These are phyloP conservation scores for Alternaria dauci DNA, from an alignment of 2,329 filamentous ascomycete species.

Conservation along the genomic window DNA sequence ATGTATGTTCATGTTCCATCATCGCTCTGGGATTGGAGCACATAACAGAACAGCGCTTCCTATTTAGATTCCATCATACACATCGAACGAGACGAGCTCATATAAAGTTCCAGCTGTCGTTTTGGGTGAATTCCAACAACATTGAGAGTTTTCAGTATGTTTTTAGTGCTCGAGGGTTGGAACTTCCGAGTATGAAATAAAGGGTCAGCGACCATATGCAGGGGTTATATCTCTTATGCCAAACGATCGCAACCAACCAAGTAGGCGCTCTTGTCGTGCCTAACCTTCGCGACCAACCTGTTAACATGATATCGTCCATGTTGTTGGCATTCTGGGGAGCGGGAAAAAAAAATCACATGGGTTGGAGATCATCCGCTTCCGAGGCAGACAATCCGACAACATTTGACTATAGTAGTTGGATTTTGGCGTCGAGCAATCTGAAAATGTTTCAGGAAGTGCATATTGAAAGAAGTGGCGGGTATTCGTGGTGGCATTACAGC, in stretches of 20 bases:
- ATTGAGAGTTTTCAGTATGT: background rate
- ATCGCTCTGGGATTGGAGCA: background rate
- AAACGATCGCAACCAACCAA: too few relatives aligned
- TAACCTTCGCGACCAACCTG: too few relatives aligned
- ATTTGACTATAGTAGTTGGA: rapidly evolving
- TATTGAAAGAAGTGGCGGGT: too few relatives aligned
- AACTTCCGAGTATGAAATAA: background rate
- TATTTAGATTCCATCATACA: background rate
- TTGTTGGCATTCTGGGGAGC: too few relatives aligned
- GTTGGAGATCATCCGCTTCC: too few relatives aligned
- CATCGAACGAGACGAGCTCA: background rate
- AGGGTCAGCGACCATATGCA: background rate
- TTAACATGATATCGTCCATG: too few relatives aligned
- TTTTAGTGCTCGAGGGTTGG: background rate
- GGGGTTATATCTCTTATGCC: too few relatives aligned
- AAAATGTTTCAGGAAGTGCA: background rate
- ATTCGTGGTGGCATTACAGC: too few relatives aligned
- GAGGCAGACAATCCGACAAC: too few relatives aligned
- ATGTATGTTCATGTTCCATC: background rate
- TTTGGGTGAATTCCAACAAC: background rate
- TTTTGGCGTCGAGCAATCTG: too few relatives aligned
- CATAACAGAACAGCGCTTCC: background rate
- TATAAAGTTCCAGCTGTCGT: background rate
- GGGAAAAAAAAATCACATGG: too few relatives aligned
- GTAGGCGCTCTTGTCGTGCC: too few relatives aligned